Conservation (phyloP, 2,329 filamentous ascomycete species). For the Penicillium psychrosexuale region DNA sequence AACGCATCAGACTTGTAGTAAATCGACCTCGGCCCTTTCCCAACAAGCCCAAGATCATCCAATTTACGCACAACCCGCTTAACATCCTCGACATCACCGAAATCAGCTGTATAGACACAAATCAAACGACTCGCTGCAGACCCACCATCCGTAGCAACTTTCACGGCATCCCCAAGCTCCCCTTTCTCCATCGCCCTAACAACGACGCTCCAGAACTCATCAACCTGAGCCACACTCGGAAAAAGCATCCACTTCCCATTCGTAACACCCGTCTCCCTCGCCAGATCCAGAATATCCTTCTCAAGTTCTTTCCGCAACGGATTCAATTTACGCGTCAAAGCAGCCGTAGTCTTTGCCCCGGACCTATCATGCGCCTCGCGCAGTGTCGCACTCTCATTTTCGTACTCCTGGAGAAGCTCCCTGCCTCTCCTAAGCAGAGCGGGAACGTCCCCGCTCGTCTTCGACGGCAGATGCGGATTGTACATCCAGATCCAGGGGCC, state of each 20-base stretch:
- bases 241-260: constrained; percentile 58
- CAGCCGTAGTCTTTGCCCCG: constrained; percentile 33
- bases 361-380: constrained; percentile 49
- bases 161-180: constrained; percentile 68
- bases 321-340: constrained; percentile 39
- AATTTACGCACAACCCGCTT: constrained; percentile 63
- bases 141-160: constrained; percentile 61
- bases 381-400: constrained; percentile 48
- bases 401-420: constrained; percentile 53
- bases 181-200: constrained; percentile 65
- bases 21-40: constrained; percentile 47
- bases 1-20: constrained; percentile 79
- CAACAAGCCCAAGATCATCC: constrained; percentile 59
- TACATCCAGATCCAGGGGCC: constrained; percentile 71
- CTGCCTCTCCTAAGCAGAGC: constrained; percentile 54
- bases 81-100: constrained; percentile 66
- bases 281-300: constrained; percentile 59
- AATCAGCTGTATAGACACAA: constrained; percentile 76
- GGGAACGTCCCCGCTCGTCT: constrained; percentile 43
- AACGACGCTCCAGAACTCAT: constrained; percentile 55
- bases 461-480: constrained; percentile 53
- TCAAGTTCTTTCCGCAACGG: constrained; percentile 46
- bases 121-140: constrained; percentile 56
- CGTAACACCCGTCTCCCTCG: constrained; percentile 56
- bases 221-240: constrained; percentile 18